Base-by-base conservation (phyloP, 192 early-diverging fungal genomes). In the Chytriomyces hyalinus region DNA sequence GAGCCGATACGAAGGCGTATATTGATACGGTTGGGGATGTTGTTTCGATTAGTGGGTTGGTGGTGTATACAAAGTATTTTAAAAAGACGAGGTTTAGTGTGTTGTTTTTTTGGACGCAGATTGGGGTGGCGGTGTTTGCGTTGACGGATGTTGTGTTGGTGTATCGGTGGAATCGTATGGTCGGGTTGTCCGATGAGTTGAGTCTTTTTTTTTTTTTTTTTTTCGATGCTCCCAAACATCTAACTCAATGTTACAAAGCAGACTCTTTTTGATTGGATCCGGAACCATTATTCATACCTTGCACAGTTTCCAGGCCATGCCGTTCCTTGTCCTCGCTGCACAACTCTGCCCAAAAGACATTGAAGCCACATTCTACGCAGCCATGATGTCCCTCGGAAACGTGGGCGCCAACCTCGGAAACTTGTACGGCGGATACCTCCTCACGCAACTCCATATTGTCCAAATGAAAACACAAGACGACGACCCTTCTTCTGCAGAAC, bases 351-450 rank as follows among this genome's bases (percentile, higher is more conserved):
- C 78, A 24, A 62, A 61, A 17, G 78, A 76, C 65, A 79, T 79
- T 65, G 78, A 79, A 66, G 78, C 78, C 20, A 79, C 78, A 24
- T 79, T 79, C 60, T 79, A 75, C 28, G 78, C 78, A 17, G 65
- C 61, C 8, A 75, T 79, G 73, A 79, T 74, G 71, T 67, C 62
- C 8, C 49, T 73, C 44, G 67, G 67, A 43, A 79, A 79, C 73
- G 51, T 68, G 69, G 78, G 78, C 22, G 71, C 53, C 11, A 79
- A 79, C 62, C 64, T 79, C 65, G 78, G 67, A 22, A 79, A 74
- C 10, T 3, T 79, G 47, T 79, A 61, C 45, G 78, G 78, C 0
- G 78, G 78, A 6, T 67, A 70, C 51, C 57, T 79, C 57, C 70
- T 79, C n/a, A 47, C 63, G 51, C 6, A 11, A 17, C 65, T 79